Conservation (phyloP, 495 filamentous ascomycete species). For the Clavariopsis aquatica region DNA sequence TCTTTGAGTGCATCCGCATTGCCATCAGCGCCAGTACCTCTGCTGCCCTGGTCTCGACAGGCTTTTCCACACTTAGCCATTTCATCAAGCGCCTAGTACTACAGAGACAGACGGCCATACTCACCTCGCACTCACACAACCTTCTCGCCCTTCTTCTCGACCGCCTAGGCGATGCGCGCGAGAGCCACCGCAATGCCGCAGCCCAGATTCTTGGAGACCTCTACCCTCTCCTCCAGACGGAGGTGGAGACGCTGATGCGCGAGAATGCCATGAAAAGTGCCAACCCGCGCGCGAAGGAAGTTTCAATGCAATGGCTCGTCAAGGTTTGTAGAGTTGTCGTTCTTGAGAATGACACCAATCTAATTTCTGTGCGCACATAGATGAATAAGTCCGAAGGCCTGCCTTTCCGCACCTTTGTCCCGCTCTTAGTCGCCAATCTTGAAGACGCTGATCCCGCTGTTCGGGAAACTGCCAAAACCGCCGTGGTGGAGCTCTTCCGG, state of each 20-base stretch:
- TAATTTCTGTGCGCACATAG: constrained; percentile 44
- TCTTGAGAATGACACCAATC: neutral
- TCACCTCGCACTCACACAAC: constrained; percentile 64
- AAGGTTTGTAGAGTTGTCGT: constrained; percentile 54
- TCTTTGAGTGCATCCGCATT: constrained; percentile 72
- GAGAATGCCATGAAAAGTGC: constrained; percentile 75
- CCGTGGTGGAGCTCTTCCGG: constrained; percentile 83
- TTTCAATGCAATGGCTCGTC: constrained; percentile 76
- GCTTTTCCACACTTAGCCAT: constrained; percentile 83
- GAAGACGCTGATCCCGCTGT: constrained; percentile 88
- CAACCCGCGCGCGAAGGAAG: constrained; percentile 79
- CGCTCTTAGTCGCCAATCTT: constrained; percentile 75
- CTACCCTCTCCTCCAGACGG: constrained; percentile 62
- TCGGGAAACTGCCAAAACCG: constrained; percentile 76
- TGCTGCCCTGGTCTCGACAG: constrained; percentile 64
- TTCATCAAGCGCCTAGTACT: constrained; percentile 77
- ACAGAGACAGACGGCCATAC: constrained; percentile 71
- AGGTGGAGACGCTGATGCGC: constrained; percentile 78
- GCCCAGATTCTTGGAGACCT: constrained; percentile 72
- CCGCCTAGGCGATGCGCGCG: constrained; percentile 84
- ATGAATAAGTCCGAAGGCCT: constrained; percentile 76
- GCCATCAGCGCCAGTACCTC: constrained; percentile 71
- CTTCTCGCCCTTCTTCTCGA: constrained; percentile 75
- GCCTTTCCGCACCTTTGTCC: constrained; percentile 79
- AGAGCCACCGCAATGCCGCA: constrained; percentile 71